Evolutionary conservation across 2,329 filamentous ascomycete species (phyloP), one percentile per base, ranked within the genome.

Genomic region (Beauveria sp.): DNA sequence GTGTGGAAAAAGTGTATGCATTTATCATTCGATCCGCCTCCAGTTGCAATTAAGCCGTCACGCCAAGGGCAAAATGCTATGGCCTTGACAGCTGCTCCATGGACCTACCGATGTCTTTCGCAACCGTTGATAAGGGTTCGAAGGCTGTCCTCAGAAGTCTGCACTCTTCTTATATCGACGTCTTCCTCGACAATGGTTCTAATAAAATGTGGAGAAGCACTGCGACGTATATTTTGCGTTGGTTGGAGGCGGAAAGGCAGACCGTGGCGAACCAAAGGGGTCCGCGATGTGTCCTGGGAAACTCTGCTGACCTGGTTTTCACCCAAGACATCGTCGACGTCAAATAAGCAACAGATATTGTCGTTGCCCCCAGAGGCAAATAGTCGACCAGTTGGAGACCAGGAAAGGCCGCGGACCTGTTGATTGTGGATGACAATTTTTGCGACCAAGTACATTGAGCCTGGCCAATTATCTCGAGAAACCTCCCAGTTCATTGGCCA

Each of bases 51-150:
- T 5, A 99, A 81, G 3, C 88, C 89, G 26, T 89, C 85, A 61
- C 93, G 89, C 93, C 93, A 99, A 0, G 95, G 93, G 65, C 93
- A 96, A 74, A 98, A 98, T 2, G 95, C 92, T 67, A 98, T 95
- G 38, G 95, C 95, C 74, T 99, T 99, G 66, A 98, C 90, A 2
- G 95, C 95, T 0, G 93, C 93, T 28, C 85, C 85, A 71, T 99
- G 91, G 12, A 79, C 73, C 84, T 91, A 95, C 38, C 82, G 82
- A 71, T 96, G 86, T 67, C 83, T 87, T 68, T 89, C 85, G 34
- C 79, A 76, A 7, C 84, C 84, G 6, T 75, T 69, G 2, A 76
- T 76, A 28, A 90, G 73, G 26, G 78, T 75, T 20, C 80, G 76
- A 24, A 81, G 76, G 38, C 69, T 72, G 14, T 72, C 74, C 8